Conservation (phyloP, 148 eudicot genomes). For the Heliosperma pusillum region DNA sequence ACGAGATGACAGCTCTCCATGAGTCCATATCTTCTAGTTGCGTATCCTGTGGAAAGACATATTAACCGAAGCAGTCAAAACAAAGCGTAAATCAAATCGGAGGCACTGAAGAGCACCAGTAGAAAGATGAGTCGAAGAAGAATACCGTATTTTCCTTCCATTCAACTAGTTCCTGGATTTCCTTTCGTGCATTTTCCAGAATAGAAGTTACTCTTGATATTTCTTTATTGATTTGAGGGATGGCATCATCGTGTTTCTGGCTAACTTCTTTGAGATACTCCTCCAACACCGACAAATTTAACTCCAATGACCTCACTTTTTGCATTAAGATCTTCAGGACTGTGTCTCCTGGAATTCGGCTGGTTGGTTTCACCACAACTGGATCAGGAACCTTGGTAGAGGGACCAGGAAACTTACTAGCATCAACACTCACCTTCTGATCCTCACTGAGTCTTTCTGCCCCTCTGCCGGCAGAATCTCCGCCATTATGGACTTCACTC, state of each 20-base stretch:
- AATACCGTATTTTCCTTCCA: conserved; percentile 72
- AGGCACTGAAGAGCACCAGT: background rate
- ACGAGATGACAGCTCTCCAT: conserved; percentile 58
- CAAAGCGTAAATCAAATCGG: background rate
- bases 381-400: conserved; percentile 45
- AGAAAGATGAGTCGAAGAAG: background rate
- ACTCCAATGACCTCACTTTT: conserved; percentile 76
- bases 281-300: conserved; percentile 69
- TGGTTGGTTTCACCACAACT: conserved; percentile 39
- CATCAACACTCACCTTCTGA: conserved; percentile 29
- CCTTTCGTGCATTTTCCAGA: conserved; percentile 52
- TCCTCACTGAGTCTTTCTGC: conserved; percentile 38
- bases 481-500: conserved; percentile 30
- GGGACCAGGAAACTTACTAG: conserved; percentile 31
- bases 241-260: conserved; percentile 54
- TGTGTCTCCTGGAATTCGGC: conserved; percentile 73
- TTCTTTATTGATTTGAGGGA: conserved; percentile 69
- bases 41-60: conserved; percentile 43
- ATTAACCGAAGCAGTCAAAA: conserved; percentile 6
- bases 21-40: conserved; percentile 45
- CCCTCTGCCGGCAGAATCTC: conserved; percentile 35
- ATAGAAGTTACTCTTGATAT: conserved; percentile 37
- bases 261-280: conserved; percentile 66
- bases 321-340: conserved; percentile 84
- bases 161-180: conserved; percentile 51